Evolutionary conservation across 441 rosid species (phyloP), one percentile per base, ranked within the genome.

Genomic region (California macrophylla): DNA sequence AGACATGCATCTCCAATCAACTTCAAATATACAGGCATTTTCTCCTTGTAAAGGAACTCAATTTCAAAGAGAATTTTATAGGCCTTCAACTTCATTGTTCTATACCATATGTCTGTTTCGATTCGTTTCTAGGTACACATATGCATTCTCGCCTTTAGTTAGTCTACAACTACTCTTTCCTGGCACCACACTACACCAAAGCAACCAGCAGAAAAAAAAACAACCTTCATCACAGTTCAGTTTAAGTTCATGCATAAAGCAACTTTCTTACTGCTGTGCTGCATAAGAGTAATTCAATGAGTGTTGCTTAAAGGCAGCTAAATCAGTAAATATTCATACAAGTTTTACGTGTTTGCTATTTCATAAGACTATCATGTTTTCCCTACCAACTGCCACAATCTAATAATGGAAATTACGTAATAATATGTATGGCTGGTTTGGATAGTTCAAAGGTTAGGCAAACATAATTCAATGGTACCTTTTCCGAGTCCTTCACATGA

Each of bases 381-480:
- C 18, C 58, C 24, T 50, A 20, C 6, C 9, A 2, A 52, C 6
- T 6, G 21, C 24, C 60, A 45, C 5, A 23, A 20, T 52, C 21
- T 52, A 52, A 18, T 7, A 50, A 18, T 6, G 16, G 58, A 13
- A 50, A 52, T 10, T 18, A 7, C 18, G 23, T 52, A 23, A 52
- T 18, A 52, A 52, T 50, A 50, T n/a, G 21, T 18, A 9, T 52
- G 60, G 24, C 25, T 23, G 23, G 25, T 52, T 32, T 15, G 7
- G 42, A 69, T 5, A 47, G 29, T 6, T 3, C 26, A 32, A 47
- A 21, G 16, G 3, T 64, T 66, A 61, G 15, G 60, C 38, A 26
- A 26, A 29, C 28, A 20, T 36, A 71, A 29, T 6, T 28, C 30
- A 28, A 3, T 1, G 30, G 63, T 84, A 85, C 89, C 93, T 79